phyloP scores from a whole-genome alignment of 2,329 filamentous ascomycete genomes.

The Capronia epimyces region DNA sequence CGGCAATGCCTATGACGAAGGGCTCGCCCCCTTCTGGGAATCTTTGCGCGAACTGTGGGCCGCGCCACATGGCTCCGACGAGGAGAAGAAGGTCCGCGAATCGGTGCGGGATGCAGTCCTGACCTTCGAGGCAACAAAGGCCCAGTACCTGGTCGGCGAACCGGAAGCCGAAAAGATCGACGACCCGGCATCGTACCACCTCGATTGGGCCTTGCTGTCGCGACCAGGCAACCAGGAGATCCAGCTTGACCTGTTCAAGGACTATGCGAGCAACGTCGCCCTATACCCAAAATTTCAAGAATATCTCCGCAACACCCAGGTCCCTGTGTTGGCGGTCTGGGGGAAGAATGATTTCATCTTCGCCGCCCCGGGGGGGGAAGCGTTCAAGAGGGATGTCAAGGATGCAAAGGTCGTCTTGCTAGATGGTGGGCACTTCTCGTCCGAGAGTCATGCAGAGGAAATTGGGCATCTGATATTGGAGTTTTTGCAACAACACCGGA shows the following conservation, averaged over 20 bases:
- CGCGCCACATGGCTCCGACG: slow-evolving; percentile 30
- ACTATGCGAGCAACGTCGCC: slow-evolving; percentile 52
- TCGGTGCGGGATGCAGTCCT: slow-evolving; percentile 36
- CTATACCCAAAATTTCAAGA: slow-evolving; percentile 54
- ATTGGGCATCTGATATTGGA: slow-evolving; percentile 36
- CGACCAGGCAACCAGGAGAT: slow-evolving; percentile 48
- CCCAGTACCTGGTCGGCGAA: slow-evolving; percentile 32
- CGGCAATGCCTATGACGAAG: slow-evolving; percentile 57
- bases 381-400: slow-evolving; percentile 48
- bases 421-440: slow-evolving; percentile 55
- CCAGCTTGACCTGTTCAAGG: slow-evolving; percentile 54
- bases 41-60: slow-evolving; percentile 47
- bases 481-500: slow-evolving; percentile 32
- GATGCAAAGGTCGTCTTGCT: slow-evolving; percentile 47
- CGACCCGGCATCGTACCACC: slow-evolving; percentile 36
- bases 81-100: slow-evolving; percentile 34
- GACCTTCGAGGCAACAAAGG: slow-evolving; percentile 36
- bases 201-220: slow-evolving; percentile 51
- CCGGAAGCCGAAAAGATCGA: slow-evolving; percentile 26
- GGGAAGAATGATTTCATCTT: slow-evolving; percentile 52
- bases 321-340: slow-evolving; percentile 55
- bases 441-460: slow-evolving; percentile 38
- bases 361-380: slow-evolving; percentile 47
- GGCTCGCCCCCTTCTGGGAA: slow-evolving; percentile 50
- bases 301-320: slow-evolving; percentile 48